Percentiles rank a stretch among this genome's conserved stretches.
Evolutionary conservation across 208 protist species (phyloP).

Genomic region (Trypanosoma avium): DNA sequence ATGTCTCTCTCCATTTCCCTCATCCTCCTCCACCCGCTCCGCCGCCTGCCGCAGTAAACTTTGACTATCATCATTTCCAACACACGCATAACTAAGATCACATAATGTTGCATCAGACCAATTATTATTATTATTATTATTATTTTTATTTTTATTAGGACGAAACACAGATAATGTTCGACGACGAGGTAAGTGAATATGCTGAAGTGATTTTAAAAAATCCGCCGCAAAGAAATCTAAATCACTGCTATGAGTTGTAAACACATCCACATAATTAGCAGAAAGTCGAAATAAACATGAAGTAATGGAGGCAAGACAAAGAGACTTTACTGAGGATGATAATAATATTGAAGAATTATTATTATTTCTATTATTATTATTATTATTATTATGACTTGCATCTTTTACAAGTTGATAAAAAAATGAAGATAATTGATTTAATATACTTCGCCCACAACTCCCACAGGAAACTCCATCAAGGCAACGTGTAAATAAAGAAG

Average conservation of each 20-base stretch:
- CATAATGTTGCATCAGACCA: constrained; percentile 56
- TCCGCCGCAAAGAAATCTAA: constrained; percentile 71
- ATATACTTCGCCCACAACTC: constrained; percentile 30
- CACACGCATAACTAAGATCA: constrained; percentile 74
- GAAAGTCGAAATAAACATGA: constrained; percentile 58
- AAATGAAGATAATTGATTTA: constrained; percentile 60
- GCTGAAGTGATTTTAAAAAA: constrained; percentile 54
- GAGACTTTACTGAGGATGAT: constrained; percentile 29
- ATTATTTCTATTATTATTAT: constrained; percentile 12
- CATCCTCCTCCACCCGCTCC: constrained; percentile 69
- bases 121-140: background rate
- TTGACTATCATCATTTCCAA: constrained; percentile 68
- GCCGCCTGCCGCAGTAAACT: constrained; percentile 75
- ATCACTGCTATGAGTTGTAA: constrained; percentile 75
- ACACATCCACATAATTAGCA: constrained; percentile 57
- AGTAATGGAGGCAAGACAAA: constrained; percentile 56
- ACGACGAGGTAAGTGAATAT: constrained; percentile 48
- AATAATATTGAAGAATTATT: too few species aligned
- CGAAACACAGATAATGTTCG: constrained; percentile 24
- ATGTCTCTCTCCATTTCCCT: constrained; percentile 30
- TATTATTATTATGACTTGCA: constrained; percentile 21
- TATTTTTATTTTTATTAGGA: background rate
- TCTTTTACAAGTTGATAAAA: constrained; percentile 54
- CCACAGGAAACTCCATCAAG: constrained; percentile 42
- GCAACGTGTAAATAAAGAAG: constrained; percentile 39